Evolutionary conservation across 768 basidiomycete species (phyloP).

Genomic region (Pleurotus djamor): DNA sequence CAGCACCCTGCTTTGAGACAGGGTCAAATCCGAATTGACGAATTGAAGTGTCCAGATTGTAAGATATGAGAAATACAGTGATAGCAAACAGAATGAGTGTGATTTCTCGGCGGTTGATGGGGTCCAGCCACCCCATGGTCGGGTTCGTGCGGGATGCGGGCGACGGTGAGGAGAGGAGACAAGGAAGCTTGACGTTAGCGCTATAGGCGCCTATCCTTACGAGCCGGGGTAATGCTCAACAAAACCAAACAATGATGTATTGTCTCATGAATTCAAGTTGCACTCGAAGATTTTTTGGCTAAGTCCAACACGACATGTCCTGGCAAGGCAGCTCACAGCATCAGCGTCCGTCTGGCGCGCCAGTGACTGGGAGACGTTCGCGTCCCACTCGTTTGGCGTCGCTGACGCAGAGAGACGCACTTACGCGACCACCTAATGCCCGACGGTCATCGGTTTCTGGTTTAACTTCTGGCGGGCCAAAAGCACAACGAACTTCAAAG

Average conservation of each 20-base stretch:
- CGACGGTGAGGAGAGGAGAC: background rate
- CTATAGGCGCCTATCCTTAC: too few relatives aligned
- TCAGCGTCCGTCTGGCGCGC: background rate
- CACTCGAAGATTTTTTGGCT: background rate
- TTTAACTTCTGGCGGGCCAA: conserved; percentile 36
- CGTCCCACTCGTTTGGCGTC: background rate
- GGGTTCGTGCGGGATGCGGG: background rate
- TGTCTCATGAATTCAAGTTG: background rate
- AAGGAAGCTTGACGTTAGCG: background rate
- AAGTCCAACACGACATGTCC: background rate
- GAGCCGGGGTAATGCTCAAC: background rate
- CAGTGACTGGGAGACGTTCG: background rate
- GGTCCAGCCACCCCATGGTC: conserved; percentile 58
- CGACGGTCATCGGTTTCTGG: conserved; percentile 39
- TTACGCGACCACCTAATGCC: background rate
- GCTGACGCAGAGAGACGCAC: background rate
- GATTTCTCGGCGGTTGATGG: conserved; percentile 73
- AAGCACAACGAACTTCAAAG: conserved; percentile 82
- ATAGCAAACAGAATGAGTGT: conserved; percentile 66
- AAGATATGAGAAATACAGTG: conserved; percentile 65
- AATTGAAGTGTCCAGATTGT: conserved; percentile 69
- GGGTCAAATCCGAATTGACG: conserved; percentile 47
- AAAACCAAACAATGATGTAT: background rate
- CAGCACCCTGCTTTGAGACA: conserved; percentile 29
- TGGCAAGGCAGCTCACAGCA: background rate